Evolutionary conservation across 768 basidiomycete genomes (phyloP), one percentile per base, ranked within the genome.

Genomic region (Boletus eberwhitei): DNA sequence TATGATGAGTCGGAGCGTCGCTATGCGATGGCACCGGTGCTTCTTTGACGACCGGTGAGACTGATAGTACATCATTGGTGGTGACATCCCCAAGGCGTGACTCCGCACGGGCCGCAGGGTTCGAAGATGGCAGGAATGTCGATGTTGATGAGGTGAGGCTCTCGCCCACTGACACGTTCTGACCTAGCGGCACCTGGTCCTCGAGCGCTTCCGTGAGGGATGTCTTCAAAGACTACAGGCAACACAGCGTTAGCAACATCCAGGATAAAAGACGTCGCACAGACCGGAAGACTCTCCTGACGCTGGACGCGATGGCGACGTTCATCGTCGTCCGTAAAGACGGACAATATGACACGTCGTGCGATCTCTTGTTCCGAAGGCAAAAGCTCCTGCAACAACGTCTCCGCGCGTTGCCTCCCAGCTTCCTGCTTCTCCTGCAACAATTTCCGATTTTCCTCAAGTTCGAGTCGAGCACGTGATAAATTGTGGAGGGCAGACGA

Each of bases 291-390:
- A 63, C 87, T 88, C 56, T 79, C 81, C 58, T 81, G 80, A 53
- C 81, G 75, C 48, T 77, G 72, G 9, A 90, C 79, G 19, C 71
- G 66, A 54, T 82, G 82, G 16, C 68, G 68, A 11, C 58, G 63
- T 58, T 78, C 77, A 21, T 78, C 73, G 35, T 77, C 75, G 37
- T 78, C 74, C 0, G 74, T 69, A 54, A 88, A 90, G 36, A 90
- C 71, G 0, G 83, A 80, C 57, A 86, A 82, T 21, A 90, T 73
- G 31, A 92, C 79, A 47, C 84, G 80, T 53, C 75, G 77, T 4
- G 87, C 88, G 19, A 88, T 73, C 1, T 88, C 87, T 59, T 79
- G 78, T 51, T 91, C 89, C 1, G 84, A 79, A 7, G 70, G 75
- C 45, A 73, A 74, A 16, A 90, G 67, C 59, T 86, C 86, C 41